Evolutionary conservation across 2,329 filamentous ascomycete species (phyloP).

Genomic region (Colletotrichum scovillei): DNA sequence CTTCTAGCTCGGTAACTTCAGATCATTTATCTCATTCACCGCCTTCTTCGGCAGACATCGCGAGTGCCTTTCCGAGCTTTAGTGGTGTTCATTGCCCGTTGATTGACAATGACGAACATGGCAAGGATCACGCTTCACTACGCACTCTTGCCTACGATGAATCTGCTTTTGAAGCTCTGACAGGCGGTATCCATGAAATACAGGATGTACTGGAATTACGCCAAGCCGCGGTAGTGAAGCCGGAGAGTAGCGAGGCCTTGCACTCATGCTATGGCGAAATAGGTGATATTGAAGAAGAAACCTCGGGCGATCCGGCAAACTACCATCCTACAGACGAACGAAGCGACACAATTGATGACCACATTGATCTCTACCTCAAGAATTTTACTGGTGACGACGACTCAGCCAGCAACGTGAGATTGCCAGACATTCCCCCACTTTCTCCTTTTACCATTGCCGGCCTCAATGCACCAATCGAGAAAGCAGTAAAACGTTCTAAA

Average conservation of each 20-base stretch:
- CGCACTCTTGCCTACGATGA: neutral
- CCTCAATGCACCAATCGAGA: neutral
- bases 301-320: neutral
- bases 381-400: neutral
- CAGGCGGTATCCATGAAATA: neutral
- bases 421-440: neutral
- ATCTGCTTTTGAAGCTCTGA: neutral
- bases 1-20: neutral
- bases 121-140: neutral
- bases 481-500: neutral
- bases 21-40: neutral
- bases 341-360: neutral
- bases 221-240: neutral
- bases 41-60: neutral
- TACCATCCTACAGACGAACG: neutral
- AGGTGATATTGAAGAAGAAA: neutral
- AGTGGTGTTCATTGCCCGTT: neutral
- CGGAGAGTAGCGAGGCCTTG: neutral
- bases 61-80: neutral
- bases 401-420: neutral
- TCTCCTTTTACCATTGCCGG: neutral
- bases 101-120: neutral
- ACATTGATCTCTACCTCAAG: neutral
- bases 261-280: neutral
- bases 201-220: neutral